A percentile compares a stretch with the other conserved stretches of the same genome.
Conservation (phyloP, 192 early-diverging fungal genomes). For the Geranomyces variabilis region DNA sequence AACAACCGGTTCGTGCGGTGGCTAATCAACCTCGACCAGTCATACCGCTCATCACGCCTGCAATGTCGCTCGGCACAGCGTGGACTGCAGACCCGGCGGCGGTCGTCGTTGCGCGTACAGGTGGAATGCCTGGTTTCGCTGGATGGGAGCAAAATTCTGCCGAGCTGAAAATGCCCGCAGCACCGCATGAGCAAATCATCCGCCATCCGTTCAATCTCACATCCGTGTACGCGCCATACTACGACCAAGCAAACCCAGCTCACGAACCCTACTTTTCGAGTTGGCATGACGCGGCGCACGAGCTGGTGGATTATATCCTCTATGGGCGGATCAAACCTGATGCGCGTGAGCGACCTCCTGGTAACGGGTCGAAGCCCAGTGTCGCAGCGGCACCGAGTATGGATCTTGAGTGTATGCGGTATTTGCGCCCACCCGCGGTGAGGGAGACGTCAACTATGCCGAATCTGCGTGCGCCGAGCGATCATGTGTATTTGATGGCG, state of each 20-base stretch:
- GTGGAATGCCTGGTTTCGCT: too few species aligned
- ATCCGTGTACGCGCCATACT: slow-evolving; percentile 32
- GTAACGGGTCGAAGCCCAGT: not conserved
- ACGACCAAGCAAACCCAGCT: slow-evolving; percentile 6
- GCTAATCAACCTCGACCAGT: too few species aligned
- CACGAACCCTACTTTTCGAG: slow-evolving; percentile 18
- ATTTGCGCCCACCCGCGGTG: slow-evolving; percentile 15
- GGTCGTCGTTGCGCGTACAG: too few species aligned
- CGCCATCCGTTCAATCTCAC: slow-evolving; percentile 25
- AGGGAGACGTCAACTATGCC: slow-evolving; percentile 12
- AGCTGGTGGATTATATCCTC: slow-evolving; percentile 32
- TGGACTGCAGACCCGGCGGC: too few species aligned
- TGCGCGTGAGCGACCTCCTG: not conserved
- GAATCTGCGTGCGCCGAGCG: slow-evolving; percentile 22
- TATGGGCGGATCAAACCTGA: not conserved
- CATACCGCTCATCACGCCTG: too few species aligned
- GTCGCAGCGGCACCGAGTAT: not conserved
- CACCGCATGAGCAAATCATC: not conserved
- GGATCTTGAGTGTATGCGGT: slow-evolving; percentile 23
- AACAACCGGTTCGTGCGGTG: not conserved
- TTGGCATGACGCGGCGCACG: slow-evolving; percentile 28
- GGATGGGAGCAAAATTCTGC: too few species aligned
- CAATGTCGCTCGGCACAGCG: too few species aligned
- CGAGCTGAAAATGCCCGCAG: too few species aligned
- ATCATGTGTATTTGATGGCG: slow-evolving; percentile 28